Base-by-base conservation (phyloP, 371 early-diverging fungal genomes). In the Lichtheimia hyalospora region DNA sequence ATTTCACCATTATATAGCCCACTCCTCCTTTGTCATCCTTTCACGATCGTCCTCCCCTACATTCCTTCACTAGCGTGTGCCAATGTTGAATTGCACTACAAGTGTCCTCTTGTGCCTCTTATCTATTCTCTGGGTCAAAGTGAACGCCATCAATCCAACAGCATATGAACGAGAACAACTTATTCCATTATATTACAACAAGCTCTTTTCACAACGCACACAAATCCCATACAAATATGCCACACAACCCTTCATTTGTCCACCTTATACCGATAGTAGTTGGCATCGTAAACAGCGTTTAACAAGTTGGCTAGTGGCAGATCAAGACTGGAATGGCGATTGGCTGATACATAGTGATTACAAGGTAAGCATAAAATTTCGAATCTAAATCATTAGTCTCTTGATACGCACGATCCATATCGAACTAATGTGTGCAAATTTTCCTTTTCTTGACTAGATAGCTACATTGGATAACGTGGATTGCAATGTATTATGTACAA, bases 251-350 rank as follows among this genome's bases (percentile, higher is more conserved):
- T 75, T 79, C 55, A 65, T 74, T 18, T 79, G 79, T 57, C 72
- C 75, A 25, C 53, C 69, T 15, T 60, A 61, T 51, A 62, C 53
- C 10, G 52, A 64, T 54, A 60, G 60, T 39, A 63, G 50, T 57
- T 69, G 68, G 60, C 57, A 52, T 25, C 42, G 64, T 21, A 53
- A 58, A 44, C 44, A 59, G 4, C 59, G 57, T 34, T 23, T 51
- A 6, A 39, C 48, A 13, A 68, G 64, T 24, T 65, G 64, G 52
- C 57, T 77, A 10, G 67, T 66, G 10, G 59, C 71, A 21, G 76
- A 75, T 42, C 67, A 75, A 54, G 76, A 75, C 49, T 44, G 75
- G 24, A 49, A 65, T 49, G 79, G 79, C 16, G 76, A 79, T 57
- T 63, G 73, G 52, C 69, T 65, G 23, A 61, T 74, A 0, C 54